Evolutionary conservation across 2,329 filamentous ascomycete species (phyloP).

Genomic region (Cladophialophora chaetospira): DNA sequence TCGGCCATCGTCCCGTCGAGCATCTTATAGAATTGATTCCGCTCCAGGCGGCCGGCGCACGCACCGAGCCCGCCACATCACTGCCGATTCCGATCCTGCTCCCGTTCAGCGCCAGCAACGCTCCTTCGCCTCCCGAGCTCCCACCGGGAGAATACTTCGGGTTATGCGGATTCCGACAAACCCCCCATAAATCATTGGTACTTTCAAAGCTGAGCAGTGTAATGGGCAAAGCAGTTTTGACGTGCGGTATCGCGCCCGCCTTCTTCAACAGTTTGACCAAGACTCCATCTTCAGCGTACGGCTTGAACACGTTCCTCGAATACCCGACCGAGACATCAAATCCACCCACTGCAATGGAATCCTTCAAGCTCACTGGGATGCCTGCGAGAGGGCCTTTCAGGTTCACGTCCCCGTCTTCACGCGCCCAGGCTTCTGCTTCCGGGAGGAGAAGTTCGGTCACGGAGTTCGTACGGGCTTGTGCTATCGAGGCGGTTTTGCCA

Average conservation of each 20-base stretch:
- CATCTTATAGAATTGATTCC: slow-evolving; percentile 86
- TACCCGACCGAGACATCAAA: slow-evolving; percentile 84
- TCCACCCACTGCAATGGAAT: slow-evolving; percentile 72
- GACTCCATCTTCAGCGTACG: slow-evolving; percentile 66
- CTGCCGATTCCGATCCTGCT: slow-evolving; percentile 87
- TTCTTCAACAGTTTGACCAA: slow-evolving; percentile 79
- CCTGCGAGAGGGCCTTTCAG: slow-evolving; percentile 80
- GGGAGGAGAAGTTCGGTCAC: slow-evolving; percentile 82
- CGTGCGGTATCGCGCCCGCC: slow-evolving; percentile 83
- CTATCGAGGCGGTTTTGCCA: slow-evolving; percentile 79
- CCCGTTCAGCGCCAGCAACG: slow-evolving; percentile 76
- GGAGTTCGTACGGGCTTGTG: slow-evolving; percentile 85
- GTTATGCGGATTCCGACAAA: slow-evolving; percentile 80
- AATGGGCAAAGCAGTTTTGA: slow-evolving; percentile 88
- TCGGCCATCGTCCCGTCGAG: slow-evolving; percentile 88
- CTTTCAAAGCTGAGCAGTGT: slow-evolving; percentile 87
- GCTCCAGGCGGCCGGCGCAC: slow-evolving; percentile 83
- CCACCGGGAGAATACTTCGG: slow-evolving; percentile 83
- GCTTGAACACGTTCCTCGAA: slow-evolving; percentile 70
- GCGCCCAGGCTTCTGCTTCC: slow-evolving; percentile 74
- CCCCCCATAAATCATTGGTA: slow-evolving; percentile 77
- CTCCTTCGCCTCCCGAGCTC: slow-evolving; percentile 81
- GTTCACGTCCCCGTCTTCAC: slow-evolving; percentile 59
- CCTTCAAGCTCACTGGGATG: slow-evolving; percentile 84
- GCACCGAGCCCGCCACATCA: slow-evolving; percentile 86